These are phyloP conservation scores for Hortaea sp. DNA, from an alignment of 2,329 filamentous ascomycete genomes.

Conservation along the genomic window DNA sequence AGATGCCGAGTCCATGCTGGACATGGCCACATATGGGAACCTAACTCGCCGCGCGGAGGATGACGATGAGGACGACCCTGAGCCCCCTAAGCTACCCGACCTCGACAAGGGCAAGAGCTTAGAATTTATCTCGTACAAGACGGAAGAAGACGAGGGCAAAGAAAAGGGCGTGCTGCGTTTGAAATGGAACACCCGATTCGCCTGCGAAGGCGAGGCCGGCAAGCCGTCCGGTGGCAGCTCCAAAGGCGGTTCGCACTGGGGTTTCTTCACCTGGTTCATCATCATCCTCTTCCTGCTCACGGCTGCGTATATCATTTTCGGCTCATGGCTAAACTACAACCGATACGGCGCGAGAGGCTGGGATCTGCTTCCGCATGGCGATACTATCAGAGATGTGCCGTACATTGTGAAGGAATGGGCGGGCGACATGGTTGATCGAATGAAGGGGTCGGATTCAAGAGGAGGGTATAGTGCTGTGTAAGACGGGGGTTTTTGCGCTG, in stretches of 20 bases:
- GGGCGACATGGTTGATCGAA: slow-evolving; percentile 66
- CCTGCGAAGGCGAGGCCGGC: slow-evolving; percentile 51
- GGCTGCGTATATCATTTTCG: slow-evolving; percentile 90
- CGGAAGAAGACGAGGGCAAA: slow-evolving; percentile 35
- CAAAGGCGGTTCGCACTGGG: slow-evolving; percentile 57
- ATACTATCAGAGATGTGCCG: slow-evolving; percentile 82
- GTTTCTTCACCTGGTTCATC: slow-evolving; percentile 95
- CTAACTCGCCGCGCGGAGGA: slow-evolving; percentile 30
- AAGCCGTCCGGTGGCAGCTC: slow-evolving; percentile 25
- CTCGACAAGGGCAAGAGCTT: slow-evolving; percentile 54
- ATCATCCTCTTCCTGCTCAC: slow-evolving; percentile 77
- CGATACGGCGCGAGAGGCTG: slow-evolving; percentile 89
- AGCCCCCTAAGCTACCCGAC: slow-evolving; percentile 21
- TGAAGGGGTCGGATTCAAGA: slow-evolving; percentile 66
- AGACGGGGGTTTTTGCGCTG: slow-evolving; percentile 1
- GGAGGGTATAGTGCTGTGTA: slow-evolving; percentile 93
- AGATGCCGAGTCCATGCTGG: slow-evolving; percentile 48
- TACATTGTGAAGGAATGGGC: slow-evolving; percentile 87
- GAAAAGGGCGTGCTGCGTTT: slow-evolving; percentile 56
- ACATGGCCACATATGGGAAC: slow-evolving; percentile 40
- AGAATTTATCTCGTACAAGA: slow-evolving; percentile 64
- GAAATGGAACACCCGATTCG: slow-evolving; percentile 80
- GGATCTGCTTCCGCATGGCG: slow-evolving; percentile 87
- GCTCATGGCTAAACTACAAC: slow-evolving; percentile 98
- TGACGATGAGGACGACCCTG: slow-evolving; percentile 26